These are phyloP conservation scores for Pythium folliculosum DNA, from an alignment of 352 stramenopile genomes.

Conservation along the genomic window DNA sequence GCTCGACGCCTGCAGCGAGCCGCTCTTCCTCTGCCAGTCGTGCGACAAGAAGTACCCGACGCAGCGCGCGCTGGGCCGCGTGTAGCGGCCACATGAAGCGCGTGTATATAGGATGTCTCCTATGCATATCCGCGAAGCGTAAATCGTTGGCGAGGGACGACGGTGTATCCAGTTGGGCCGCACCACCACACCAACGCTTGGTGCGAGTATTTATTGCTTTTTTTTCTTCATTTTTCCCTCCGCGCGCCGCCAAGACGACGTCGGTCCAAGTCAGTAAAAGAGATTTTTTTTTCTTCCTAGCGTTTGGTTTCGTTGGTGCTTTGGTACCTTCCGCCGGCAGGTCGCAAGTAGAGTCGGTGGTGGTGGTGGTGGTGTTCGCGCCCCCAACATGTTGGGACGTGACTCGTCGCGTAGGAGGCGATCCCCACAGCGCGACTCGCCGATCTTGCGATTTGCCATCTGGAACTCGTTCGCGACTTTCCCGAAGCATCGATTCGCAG, in stretches of 20 bases:
- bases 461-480: background rate
- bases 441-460: conserved; percentile 11
- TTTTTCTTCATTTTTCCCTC: conserved; percentile 1
- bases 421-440: background rate
- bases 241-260: background rate
- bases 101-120: background rate
- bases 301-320: background rate
- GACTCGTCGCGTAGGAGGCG: too few species aligned
- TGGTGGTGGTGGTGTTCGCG: too few species aligned
- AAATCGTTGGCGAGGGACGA: background rate
- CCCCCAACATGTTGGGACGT: background rate
- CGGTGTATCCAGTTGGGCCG: too few species aligned
- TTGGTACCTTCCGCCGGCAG: too few species aligned
- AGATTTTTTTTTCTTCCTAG: background rate
- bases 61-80: conserved; percentile 58
- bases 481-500: too few species aligned
- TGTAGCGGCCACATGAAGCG: conserved; percentile 27
- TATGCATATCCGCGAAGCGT: too few species aligned
- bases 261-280: background rate
- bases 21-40: conserved; percentile 63
- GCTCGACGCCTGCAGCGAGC: conserved; percentile 44
- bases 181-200: background rate
- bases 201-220: conserved; percentile 19
- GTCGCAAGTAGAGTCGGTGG: too few species aligned
- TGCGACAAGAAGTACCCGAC: conserved; percentile 86